phyloP scores from a whole-genome alignment of 805 yeast genomes.

The Myxozyma melibiosi region DNA sequence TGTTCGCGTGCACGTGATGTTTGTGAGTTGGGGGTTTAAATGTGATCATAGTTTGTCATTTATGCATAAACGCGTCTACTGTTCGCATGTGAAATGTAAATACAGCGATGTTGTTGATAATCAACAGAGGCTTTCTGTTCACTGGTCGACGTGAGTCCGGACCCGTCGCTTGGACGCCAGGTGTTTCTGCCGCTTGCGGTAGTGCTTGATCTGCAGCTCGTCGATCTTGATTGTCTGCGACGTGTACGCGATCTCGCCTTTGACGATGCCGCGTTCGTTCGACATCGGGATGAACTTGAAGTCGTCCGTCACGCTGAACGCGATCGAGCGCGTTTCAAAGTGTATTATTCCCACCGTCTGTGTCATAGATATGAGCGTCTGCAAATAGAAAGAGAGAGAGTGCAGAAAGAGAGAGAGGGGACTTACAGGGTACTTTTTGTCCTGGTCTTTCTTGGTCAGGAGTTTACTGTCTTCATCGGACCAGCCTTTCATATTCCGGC shows the following conservation, averaged over 20 bases:
- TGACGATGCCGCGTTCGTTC: slow-evolving; percentile 8
- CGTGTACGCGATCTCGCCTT: slow-evolving; percentile 18
- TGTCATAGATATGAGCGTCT: background rate
- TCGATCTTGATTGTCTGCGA: slow-evolving; percentile 17
- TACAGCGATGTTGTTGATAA: too few species aligned
- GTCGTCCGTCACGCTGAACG: slow-evolving; percentile 21
- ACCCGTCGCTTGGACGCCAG: background rate
- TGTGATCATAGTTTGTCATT: too few species aligned
- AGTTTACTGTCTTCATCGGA: slow-evolving; percentile 3
- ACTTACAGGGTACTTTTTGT: slow-evolving; percentile 5
- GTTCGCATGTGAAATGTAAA: too few species aligned
- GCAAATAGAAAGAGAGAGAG: background rate
- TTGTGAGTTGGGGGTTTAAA: too few species aligned
- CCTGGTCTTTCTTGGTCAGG: background rate
- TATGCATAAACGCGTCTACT: too few species aligned
- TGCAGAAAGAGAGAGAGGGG: background rate
- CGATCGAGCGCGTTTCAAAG: slow-evolving; percentile 18
- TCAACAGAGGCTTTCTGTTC: too few species aligned
- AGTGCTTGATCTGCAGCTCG: slow-evolving; percentile 15
- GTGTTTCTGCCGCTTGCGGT: slow-evolving; percentile 18
- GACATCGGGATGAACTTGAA: slow-evolving; percentile 21
- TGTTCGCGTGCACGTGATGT: too few species aligned
- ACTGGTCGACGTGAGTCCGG: too few species aligned
- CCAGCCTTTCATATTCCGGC: slow-evolving; percentile 19
- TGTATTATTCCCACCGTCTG: slow-evolving; percentile 18